These are phyloP conservation scores for Syzygium grande DNA, from an alignment of 345 rosid species.

Conservation along the genomic window DNA sequence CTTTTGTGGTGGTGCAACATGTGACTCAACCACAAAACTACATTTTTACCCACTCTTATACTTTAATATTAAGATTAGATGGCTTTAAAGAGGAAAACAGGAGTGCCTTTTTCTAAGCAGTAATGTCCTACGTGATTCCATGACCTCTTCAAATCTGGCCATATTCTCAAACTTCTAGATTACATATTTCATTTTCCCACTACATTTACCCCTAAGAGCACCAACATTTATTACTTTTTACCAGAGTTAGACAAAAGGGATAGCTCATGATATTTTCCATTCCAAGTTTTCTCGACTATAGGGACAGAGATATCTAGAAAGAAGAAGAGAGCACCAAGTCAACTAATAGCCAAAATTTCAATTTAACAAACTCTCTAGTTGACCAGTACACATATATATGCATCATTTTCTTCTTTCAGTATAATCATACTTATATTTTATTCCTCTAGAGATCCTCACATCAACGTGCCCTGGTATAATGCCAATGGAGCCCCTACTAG, in stretches of 20 bases:
- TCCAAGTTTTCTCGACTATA: background rate
- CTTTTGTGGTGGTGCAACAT: background rate
- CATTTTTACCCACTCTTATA: background rate
- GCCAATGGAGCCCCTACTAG: background rate
- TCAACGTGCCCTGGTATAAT: background rate
- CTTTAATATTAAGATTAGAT: background rate
- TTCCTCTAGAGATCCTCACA: background rate
- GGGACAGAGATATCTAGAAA: background rate
- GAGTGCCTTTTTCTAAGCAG: background rate
- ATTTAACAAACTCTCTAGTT: background rate
- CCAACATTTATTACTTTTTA: background rate
- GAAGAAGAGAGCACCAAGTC: background rate
- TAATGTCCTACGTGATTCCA: background rate
- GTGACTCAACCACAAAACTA: background rate
- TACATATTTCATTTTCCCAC: background rate
- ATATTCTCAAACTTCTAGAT: background rate
- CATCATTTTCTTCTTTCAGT: background rate
- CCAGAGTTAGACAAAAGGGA: background rate
- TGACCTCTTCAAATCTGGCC: background rate
- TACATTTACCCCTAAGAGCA: background rate
- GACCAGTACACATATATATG: background rate
- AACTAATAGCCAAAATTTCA: background rate
- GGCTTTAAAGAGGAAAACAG: background rate
- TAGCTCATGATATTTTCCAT: background rate
- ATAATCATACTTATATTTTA: background rate